Evolutionary conservation across 768 basidiomycete species (phyloP), one percentile per base, ranked within the genome.

Genomic region (Boletus coccyginus): DNA sequence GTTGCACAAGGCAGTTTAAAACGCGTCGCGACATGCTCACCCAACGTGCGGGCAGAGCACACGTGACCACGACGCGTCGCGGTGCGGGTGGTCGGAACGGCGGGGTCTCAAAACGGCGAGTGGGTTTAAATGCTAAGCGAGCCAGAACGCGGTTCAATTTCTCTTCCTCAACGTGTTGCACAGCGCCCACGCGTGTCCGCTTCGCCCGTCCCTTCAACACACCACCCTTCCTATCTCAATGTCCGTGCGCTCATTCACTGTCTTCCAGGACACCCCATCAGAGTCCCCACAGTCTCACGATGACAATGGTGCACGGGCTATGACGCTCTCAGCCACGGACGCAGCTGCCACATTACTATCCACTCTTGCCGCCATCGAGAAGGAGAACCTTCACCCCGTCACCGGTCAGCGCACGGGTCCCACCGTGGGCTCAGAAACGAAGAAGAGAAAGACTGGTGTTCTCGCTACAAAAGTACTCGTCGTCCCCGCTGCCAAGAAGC

Each of bases 381-480:
- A 92, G 78, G 90, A 92, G 73, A 92, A 92, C 67, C 75, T 85
- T 43, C 79, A 91, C 69, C 90, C 90, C 44, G 59, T 86, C 62
- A 91, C 90, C 4, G 90, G 90, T 7, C 79, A 81, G 56, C 83
- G 81, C 38, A 71, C 84, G 3, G 79, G 75, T 36, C 65, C 77
- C 17, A 64, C 74, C 16, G 62, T 60, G 7, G 65, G 58, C 53
- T 69, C 73, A 17, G 67, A 72, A 31, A 69, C 70, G 8, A 88
- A 88, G 74, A 88, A 88, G 67, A 80, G 87, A 50, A 88, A 88
- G 68, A 85, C 82, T 0, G 72, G 70, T 45, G 81, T 79, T 0
- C 81, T 88, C 46, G 74, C 79, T 24, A 80, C 81, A 41, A 88
- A 88, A 67, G 64, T 75, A 3, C 71, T 73, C 55, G 53, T 75